Percentiles rank a stretch among this genome's conserved stretches.
These are phyloP conservation scores for Pseudogymnoascus sp. DNA, from an alignment of 2,329 filamentous ascomycete genomes.

Conservation along the genomic window DNA sequence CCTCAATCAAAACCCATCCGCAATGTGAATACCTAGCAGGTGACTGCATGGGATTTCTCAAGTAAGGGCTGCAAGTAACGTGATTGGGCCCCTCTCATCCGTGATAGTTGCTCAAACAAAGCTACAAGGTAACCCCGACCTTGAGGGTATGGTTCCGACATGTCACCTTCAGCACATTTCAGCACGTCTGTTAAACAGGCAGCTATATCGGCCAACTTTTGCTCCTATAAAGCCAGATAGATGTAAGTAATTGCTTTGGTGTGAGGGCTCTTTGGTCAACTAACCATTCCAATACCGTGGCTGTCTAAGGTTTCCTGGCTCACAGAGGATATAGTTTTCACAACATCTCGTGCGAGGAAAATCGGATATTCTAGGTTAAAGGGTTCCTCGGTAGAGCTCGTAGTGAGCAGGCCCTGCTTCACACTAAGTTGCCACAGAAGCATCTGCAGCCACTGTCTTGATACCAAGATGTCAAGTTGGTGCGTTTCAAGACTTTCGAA, in stretches of 20 bases:
- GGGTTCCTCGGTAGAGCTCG: not conserved
- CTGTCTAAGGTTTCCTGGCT: not conserved
- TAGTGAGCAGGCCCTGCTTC: not conserved
- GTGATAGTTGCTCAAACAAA: not conserved
- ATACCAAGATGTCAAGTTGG: constrained; percentile 3
- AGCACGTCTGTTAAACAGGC: constrained; percentile 4
- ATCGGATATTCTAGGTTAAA: not conserved
- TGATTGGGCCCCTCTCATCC: not conserved
- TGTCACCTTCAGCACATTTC: not conserved
- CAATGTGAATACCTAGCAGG: not conserved
- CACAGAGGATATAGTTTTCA: not conserved
- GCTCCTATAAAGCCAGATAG: not conserved
- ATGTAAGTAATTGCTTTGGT: not conserved
- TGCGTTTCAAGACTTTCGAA: not conserved
- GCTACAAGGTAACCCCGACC: not conserved
- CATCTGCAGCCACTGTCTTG: not conserved
- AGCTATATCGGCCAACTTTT: constrained; percentile 1
- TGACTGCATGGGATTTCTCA: not conserved
- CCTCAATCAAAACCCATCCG: not conserved
- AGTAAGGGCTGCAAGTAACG: not conserved
- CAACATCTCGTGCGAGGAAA: not conserved
- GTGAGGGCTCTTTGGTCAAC: not conserved
- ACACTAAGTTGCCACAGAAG: constrained; percentile 5
- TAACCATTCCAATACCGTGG: constrained; percentile 3
- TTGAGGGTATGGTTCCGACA: not conserved